phyloP scores from a whole-genome alignment of 2,329 filamentous ascomycete species.

The Colletotrichum gloeosporioides region DNA sequence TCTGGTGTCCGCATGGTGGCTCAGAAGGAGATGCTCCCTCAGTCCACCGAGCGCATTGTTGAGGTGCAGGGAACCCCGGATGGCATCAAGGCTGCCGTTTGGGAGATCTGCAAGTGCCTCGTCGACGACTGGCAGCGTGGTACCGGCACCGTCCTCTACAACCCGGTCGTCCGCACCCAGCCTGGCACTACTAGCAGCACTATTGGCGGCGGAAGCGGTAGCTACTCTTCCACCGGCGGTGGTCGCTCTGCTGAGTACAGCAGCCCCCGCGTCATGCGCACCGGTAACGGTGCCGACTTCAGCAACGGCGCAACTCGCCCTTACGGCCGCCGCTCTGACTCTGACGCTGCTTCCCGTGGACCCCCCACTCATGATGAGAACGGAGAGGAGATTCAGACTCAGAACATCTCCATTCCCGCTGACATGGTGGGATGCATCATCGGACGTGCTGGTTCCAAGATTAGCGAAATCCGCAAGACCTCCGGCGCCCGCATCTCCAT shows the following conservation, averaged over 20 bases:
- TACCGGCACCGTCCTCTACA: conserved; percentile 96
- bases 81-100: conserved; percentile 93
- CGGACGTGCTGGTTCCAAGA: conserved; percentile 92
- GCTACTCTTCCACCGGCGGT: conserved; percentile 37
- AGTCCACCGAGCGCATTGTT: conserved; percentile 97
- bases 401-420: conserved; percentile 98
- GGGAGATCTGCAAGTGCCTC: conserved; percentile 99
- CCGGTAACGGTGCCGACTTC: conserved; percentile 96
- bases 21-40: conserved; percentile 99
- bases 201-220: conserved; percentile 32
- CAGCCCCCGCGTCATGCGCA: conserved; percentile 83
- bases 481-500: conserved; percentile 98
- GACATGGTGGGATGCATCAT: conserved; percentile 99
- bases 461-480: conserved; percentile 97
- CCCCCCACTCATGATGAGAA: conserved; percentile 93
- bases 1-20: conserved; percentile 99
- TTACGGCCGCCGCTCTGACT: conserved; percentile 82
- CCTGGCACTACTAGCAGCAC: conserved; percentile 53
- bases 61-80: conserved; percentile 95
- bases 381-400: conserved; percentile 96
- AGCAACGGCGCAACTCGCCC: conserved; percentile 66
- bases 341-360: conserved; percentile 79
- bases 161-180: conserved; percentile 90
- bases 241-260: conserved; percentile 61
- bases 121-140: conserved; percentile 98